These are phyloP conservation scores for Butyriboletus loyo DNA, from an alignment of 768 basidiomycete species.

Conservation along the genomic window DNA sequence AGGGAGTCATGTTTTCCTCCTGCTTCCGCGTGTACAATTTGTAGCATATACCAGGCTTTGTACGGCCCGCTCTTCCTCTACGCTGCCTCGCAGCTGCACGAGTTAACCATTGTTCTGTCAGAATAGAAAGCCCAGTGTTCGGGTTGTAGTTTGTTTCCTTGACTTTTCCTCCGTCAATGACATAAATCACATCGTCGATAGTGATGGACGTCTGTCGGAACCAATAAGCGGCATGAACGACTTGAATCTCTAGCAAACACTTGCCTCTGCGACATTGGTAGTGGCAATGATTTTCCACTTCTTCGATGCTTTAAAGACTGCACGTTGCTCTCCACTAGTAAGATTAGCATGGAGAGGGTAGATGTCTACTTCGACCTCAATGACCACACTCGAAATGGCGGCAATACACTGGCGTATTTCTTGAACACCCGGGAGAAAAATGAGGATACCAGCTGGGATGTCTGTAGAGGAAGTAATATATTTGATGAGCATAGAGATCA, in stretches of 20 bases:
- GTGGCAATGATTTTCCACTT: conserved; percentile 84
- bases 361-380: conserved; percentile 43
- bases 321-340: conserved; percentile 77
- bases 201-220: conserved; percentile 75
- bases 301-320: conserved; percentile 62
- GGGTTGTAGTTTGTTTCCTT: conserved; percentile 78
- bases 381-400: conserved; percentile 40
- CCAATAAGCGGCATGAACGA: neutral
- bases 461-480: conserved; percentile 54
- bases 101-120: conserved; percentile 79
- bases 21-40: conserved; percentile 80
- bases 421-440: conserved; percentile 90
- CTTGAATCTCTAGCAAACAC: conserved; percentile 6
- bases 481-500: conserved; percentile 63
- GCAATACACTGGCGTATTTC: conserved; percentile 80
- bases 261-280: conserved; percentile 88
- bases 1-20: conserved; percentile 64
- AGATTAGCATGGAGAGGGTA: conserved; percentile 90
- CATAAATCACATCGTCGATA: conserved; percentile 84
- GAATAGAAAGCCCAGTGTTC: conserved; percentile 64
- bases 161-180: conserved; percentile 81
- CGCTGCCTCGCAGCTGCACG: conserved; percentile 80
- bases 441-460: conserved; percentile 63
- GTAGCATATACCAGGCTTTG: conserved; percentile 78
- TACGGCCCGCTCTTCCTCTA: conserved; percentile 87